phyloP scores from a whole-genome alignment of 768 basidiomycete genomes.

The Inosperma sp. region DNA sequence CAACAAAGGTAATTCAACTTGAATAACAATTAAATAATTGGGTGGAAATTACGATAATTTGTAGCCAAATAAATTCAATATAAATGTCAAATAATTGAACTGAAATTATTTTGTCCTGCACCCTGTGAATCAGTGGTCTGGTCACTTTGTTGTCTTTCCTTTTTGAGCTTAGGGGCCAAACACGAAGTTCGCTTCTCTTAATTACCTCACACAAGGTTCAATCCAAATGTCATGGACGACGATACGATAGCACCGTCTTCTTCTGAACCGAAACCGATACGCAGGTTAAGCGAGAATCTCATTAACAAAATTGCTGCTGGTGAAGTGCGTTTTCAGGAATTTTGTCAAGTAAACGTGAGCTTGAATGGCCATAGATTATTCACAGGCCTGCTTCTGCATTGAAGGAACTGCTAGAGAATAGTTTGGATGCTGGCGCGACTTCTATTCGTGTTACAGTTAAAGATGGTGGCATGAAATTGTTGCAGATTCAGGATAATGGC shows the following conservation, averaged over 20 bases:
- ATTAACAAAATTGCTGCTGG: conserved; percentile 91
- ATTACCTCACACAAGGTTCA: not conserved
- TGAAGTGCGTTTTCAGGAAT: conserved; percentile 39
- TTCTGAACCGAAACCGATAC: conserved; percentile 61
- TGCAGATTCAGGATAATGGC: conserved; percentile 97
- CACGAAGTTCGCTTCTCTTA: not conserved
- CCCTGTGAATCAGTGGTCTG: too few species aligned
- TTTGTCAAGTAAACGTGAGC: not conserved
- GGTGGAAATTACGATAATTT: too few species aligned
- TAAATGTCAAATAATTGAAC: too few species aligned
- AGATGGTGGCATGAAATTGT: conserved; percentile 91
- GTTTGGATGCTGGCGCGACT: conserved; percentile 88
- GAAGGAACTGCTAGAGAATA: conserved; percentile 94
- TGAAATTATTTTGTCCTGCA: too few species aligned
- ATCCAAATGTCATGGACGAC: conserved; percentile 1
- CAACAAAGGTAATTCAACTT: too few species aligned
- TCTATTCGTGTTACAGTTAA: conserved; percentile 85
- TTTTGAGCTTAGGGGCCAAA: too few species aligned
- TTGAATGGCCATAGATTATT: conserved; percentile 27
- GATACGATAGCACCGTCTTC: conserved; percentile 1
- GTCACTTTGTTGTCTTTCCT: too few species aligned
- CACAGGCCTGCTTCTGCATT: conserved; percentile 85
- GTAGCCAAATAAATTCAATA: too few species aligned
- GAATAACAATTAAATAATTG: too few species aligned
- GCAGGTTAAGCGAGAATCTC: conserved; percentile 71